phyloP scores from a whole-genome alignment of 1,139 yeast genomes.

The Cylindricascospora bacillispora region DNA sequence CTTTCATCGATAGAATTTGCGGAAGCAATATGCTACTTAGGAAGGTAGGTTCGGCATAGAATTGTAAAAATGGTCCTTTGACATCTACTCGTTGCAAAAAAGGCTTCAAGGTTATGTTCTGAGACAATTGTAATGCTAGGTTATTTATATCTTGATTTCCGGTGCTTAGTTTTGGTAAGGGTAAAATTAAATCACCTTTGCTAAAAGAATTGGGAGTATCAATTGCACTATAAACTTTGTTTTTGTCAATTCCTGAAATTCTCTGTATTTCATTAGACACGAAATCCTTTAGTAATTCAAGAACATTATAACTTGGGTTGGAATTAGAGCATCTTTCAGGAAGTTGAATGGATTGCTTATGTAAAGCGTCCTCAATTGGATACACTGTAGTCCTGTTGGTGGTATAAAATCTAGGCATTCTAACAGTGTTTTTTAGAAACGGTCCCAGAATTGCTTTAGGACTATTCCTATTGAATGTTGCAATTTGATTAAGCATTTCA shows the following conservation, averaged over 20 bases:
- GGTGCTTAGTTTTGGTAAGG: conserved; percentile 2
- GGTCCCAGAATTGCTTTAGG: too few relatives aligned
- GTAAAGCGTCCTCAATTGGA: too few relatives aligned
- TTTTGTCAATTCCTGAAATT: conserved; percentile 1
- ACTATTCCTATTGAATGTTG: too few relatives aligned
- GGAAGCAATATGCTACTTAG: conserved; percentile 58
- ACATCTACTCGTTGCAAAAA: conserved; percentile 60
- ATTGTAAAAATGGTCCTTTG: conserved; percentile 86
- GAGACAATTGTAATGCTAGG: conserved; percentile 79
- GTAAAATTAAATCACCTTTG: conserved; percentile 3
- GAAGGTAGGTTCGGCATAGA: conserved; percentile 57
- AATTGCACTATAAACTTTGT: conserved; percentile 1
- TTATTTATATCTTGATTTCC: conserved; percentile 33
- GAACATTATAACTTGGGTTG: background rate
- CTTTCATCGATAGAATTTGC: conserved; percentile 49
- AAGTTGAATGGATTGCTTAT: background rate
- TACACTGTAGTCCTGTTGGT: too few relatives aligned
- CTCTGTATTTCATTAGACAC: conserved; percentile 1
- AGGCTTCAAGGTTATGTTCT: conserved; percentile 49
- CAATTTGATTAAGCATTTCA: too few relatives aligned
- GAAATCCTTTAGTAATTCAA: conserved; percentile 1
- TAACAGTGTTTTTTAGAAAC: too few relatives aligned
- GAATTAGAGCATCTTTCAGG: background rate
- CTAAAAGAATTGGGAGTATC: conserved; percentile 1
- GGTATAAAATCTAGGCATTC: too few relatives aligned